phyloP scores from a whole-genome alignment of 768 basidiomycete genomes.

The Amanita pseudoporphyria region DNA sequence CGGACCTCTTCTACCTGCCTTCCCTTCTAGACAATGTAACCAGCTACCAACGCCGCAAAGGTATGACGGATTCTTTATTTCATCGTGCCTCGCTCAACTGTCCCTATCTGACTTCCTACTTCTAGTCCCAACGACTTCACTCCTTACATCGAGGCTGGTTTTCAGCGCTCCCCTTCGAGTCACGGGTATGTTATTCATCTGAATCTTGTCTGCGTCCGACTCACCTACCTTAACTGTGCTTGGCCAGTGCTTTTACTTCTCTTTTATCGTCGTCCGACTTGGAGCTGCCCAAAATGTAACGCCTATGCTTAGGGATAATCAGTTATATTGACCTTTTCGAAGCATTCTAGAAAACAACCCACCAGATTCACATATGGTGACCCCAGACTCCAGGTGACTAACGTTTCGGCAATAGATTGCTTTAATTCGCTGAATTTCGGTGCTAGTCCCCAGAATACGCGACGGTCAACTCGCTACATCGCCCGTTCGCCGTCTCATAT shows the following conservation, averaged over 20 bases:
- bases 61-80: slow-evolving; percentile 10
- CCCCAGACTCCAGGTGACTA: slow-evolving; percentile 5
- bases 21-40: slow-evolving; percentile 17
- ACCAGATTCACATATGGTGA: slow-evolving; percentile 1
- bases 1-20: slow-evolving; percentile 14
- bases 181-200: slow-evolving; percentile 5
- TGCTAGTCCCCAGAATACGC: neutral
- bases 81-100: neutral
- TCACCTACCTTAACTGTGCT: neutral
- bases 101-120: neutral
- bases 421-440: neutral
- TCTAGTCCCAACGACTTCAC: slow-evolving; percentile 8
- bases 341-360: neutral
- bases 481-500: neutral
- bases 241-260: neutral
- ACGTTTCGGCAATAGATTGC: neutral
- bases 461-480: neutral
- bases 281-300: neutral
- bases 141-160: neutral
- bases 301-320: neutral
- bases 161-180: slow-evolving; percentile 6
- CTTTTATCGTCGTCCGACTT: neutral
- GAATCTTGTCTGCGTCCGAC: neutral
- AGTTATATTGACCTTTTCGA: neutral
- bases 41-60: slow-evolving; percentile 30